Conservation (phyloP, 208 protist genomes). For the Wallacemonas sp. region DNA sequence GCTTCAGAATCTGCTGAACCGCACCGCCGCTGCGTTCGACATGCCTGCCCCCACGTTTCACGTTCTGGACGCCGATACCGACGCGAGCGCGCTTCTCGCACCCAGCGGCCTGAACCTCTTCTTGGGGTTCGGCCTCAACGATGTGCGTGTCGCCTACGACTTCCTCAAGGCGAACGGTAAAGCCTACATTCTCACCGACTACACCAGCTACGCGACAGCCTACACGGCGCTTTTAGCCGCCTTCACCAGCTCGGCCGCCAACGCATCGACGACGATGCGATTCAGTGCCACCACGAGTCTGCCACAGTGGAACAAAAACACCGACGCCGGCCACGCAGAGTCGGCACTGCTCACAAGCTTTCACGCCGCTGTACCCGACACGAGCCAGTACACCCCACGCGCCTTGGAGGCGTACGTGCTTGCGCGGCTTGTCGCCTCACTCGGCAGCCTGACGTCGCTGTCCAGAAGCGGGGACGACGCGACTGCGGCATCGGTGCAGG, state of each 20-base stretch:
- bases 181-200: slow-evolving; percentile 5
- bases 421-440: background rate
- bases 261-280: background rate
- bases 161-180: background rate
- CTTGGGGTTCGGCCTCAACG: background rate
- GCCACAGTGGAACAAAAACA: slow-evolving; percentile 11
- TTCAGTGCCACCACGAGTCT: slow-evolving; percentile 1
- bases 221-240: background rate
- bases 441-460: background rate
- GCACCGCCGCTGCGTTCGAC: slow-evolving; percentile 1
- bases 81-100: background rate
- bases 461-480: background rate
- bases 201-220: slow-evolving; percentile 9
- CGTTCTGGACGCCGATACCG: background rate
- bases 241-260: background rate
- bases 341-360: background rate
- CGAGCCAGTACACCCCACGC: background rate
- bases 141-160: background rate
- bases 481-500: background rate
- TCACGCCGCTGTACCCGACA: background rate
- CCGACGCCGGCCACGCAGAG: background rate
- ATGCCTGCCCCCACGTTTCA: background rate
- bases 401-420: slow-evolving; percentile 4
- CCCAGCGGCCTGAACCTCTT: background rate
- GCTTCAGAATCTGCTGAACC: background rate